Base-by-base conservation (phyloP, 805 yeast species). In the Cyberlindnera subsufficiens region DNA sequence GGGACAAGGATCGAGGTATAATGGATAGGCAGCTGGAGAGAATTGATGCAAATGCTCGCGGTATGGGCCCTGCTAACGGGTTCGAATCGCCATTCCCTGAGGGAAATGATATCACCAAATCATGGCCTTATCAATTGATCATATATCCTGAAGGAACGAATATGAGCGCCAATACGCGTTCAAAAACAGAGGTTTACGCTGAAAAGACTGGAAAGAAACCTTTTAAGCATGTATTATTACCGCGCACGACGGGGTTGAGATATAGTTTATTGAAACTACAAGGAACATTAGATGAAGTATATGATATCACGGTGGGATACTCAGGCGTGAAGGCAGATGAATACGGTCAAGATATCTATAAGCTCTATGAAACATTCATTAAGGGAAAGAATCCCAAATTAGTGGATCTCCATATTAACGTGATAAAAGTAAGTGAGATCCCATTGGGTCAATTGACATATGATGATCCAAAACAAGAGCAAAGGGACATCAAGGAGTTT, bases 101-200 rank as follows among this genome's bases (percentile, higher is more conserved):
- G 4, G 60, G 51, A 33, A n/a, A 42, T 14, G 39, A 52, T 40
- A 19, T 41, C 54, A 8, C 55, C 63, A 17, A 64, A 71, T 51
- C 59, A 6, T 74, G 78, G 77, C 82, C 85, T 4, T 80, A 82
- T 49, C 79, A 83, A 71, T 61, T 93, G 37, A 64, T 90, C 18
- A 61, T 93, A 22, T 93, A 84, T 64, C 99, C 99, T 1, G 99
- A 93, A 62, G 99, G 99, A 5, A 93, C 99, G 0, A 93, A 88
- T 45, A 65, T 85, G 42, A 80, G 93, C 32, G 71, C 69, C 5
- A 73, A 77, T 46, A 87, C 96, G 2, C 71, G 77, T 38, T 64
- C 54, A 3, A 75, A 76, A 44, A 78, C 90, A 8, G 69, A 67
- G 15, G 68, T 59, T 7, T 93, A 68, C 63, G 83, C 88, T 17